Base-by-base conservation (phyloP, 371 early-diverging fungal species). In the Smittium culicis region DNA sequence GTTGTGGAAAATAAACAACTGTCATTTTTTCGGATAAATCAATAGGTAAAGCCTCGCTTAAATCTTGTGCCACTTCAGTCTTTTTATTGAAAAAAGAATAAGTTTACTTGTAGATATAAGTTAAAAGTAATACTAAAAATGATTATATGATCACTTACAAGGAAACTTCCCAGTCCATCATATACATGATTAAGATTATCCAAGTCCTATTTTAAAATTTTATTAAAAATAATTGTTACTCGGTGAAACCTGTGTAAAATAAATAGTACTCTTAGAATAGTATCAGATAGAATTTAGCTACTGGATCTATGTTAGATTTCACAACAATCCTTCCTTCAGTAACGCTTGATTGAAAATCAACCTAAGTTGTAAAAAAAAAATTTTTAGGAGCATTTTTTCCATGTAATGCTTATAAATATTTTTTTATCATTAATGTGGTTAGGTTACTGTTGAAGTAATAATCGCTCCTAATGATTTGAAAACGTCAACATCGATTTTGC, bases 1-100 rank as follows among this genome's bases (percentile, higher is more conserved):
- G 75, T 73, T 79, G 72, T 14, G 83, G 83, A 68, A 82, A 82
- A 67, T 82, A 82, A 25, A 82, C 71, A 28, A 82, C 81, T n/a
- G 45, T 66, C 56, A 66, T 55, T 24, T 2, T 61, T 30, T 66
- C 66, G 24, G 30, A 28, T 17, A 66, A 11, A 30, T 25, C 31
- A 27, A 56, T 16, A 2, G 66, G 66, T 11, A 66, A 8, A 3
- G n/a, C 24, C 11, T 2, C n/a, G 31, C 66, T 61, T 30, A 29
- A 17, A 24, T 66, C 35, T 35, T 66, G 66, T 34, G 66, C 66
- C 5, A 66, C 66, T 54, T 66, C 30, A 2, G 66, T 66, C 66
- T 66, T 56, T 5, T 66, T 54, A 66, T 24, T n/a, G n/a, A n/a
- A n/a, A n/a, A n/a, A n/a, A n/a, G n/a, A 34, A 14, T 61, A 17